Evolutionary conservation across 441 rosid genomes (phyloP), one percentile per base, ranked within the genome.

Genomic region (Eruca vesicaria): DNA sequence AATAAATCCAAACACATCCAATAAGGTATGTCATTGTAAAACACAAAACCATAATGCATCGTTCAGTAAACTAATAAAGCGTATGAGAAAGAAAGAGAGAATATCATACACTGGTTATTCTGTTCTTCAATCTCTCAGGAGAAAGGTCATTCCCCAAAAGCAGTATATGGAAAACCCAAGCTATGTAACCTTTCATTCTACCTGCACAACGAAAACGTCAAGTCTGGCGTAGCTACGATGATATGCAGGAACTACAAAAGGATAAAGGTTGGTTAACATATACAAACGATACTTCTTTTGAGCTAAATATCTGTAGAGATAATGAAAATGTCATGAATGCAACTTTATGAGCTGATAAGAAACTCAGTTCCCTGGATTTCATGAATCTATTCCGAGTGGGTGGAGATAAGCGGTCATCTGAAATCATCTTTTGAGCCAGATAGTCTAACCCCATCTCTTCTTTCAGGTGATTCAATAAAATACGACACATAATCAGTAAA

Each of bases 381-480:
- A 7, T 32, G 35, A 32, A 32, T 32, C 35, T 32, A 43, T 29
- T 15, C 32, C 8, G 20, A 48, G 19, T 66, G 68, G 62, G 68
- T 75, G 98, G 93, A 82, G 98, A 94, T 59, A 90, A 82, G 74
- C 96, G 97, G 78, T 96, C 97, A 53, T 84, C 81, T 71, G 87
- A 85, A 64, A 91, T 80, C 77, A 96, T 74, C 78, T 93, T 97
- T 76, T 88, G 88, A 70, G 97, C 97, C 69, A 93, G 76, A 88
- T 86, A 90, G 78, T 97, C 89, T 66, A 96, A 82, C 81, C 88
- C 89, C 96, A 90, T 88, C 64, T 88, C 99, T 79, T 93, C 93
- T 83, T 91, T 91, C 77, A 95, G 81, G 84, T 93, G 97, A 96
- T 91, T 89, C 85, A 81, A 80, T 57, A 59, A 5, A 19, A 69